phyloP scores from a whole-genome alignment of 202 grass and related monocot genomes.

The Elaeis oleifera region DNA sequence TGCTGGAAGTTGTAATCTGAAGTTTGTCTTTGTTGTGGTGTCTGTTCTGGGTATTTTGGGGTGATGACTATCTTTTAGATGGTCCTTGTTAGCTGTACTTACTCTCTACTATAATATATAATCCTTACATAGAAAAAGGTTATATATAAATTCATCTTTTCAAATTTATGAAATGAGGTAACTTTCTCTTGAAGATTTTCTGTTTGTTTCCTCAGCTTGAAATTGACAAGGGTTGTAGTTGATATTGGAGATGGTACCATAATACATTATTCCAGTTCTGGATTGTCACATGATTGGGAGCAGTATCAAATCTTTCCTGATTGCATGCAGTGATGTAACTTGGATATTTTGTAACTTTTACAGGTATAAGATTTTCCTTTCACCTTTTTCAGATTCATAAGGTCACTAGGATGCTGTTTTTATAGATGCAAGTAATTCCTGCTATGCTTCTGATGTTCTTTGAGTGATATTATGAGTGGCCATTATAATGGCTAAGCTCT shows the following conservation, averaged over 20 bases:
- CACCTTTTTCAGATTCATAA: constrained; percentile 1
- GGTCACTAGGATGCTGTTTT: background rate
- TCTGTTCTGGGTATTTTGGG: no score
- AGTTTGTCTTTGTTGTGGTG: no score
- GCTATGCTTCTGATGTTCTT: background rate
- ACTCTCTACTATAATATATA: no score
- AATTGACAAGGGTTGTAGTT: constrained; percentile 95
- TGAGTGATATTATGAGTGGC: no score
- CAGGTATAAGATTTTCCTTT: constrained; percentile 35
- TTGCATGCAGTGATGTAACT: constrained; percentile 67
- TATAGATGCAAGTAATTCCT: background rate
- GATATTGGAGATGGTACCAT: constrained; percentile 86
- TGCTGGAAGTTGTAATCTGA: no score
- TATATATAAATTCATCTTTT: background rate
- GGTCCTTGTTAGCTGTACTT: no score
- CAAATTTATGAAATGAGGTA: background rate
- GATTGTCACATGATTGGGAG: constrained; percentile 96
- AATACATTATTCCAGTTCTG: constrained; percentile 76
- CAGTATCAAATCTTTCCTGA: constrained; percentile 92
- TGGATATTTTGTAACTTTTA: constrained; percentile 68
- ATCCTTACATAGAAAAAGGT: no score
- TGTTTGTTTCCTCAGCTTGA: constrained; percentile 75
- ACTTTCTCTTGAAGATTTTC: constrained; percentile 32
- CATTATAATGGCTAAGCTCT: no score
- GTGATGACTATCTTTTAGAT: no score